Conservation (phyloP, 345 rosid genomes). For the Barbarea vulgaris region DNA sequence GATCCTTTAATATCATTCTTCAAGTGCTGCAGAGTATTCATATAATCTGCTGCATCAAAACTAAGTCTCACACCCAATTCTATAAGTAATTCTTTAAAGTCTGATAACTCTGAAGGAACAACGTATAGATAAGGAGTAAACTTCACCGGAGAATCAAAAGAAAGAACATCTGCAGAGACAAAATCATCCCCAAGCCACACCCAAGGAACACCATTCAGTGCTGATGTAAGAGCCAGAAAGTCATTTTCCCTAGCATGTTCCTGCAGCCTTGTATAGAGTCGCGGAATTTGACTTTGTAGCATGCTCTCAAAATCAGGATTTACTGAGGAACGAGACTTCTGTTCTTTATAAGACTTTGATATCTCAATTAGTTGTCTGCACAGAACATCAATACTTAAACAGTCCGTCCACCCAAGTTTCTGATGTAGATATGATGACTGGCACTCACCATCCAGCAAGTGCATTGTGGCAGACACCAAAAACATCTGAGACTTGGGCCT, state of each 20-base stretch:
- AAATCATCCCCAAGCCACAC: constrained; percentile 97
- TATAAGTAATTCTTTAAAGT: constrained; percentile 73
- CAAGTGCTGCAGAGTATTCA: constrained; percentile 68
- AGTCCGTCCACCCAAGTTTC: constrained; percentile 87
- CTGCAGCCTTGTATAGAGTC: constrained; percentile 67
- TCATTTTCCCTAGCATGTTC: constrained; percentile 63
- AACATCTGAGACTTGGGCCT: constrained; percentile 90
- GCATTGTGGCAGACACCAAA: constrained; percentile 72
- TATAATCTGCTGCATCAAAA: constrained; percentile 81
- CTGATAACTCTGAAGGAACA: constrained; percentile 93
- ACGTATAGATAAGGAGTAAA: constrained; percentile 90
- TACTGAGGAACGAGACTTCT: constrained; percentile 51
- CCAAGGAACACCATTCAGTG: constrained; percentile 75
- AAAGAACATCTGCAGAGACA: constrained; percentile 74
- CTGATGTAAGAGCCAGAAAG: constrained; percentile 58
- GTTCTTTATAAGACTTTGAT: constrained; percentile 64
- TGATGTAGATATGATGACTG: constrained; percentile 56
- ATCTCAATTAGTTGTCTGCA: constrained; percentile 70
- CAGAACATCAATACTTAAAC: constrained; percentile 54
- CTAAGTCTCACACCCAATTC: constrained; percentile 80
- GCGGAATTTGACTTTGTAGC: constrained; percentile 63
- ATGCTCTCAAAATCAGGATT: constrained; percentile 58
- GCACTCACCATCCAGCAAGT: constrained; percentile 76
- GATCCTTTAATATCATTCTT: constrained; percentile 66
- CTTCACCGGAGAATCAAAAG: constrained; percentile 97